Percentiles rank a stretch among this genome's conserved stretches.
These are phyloP conservation scores for Lolium multiflorum DNA, from an alignment of 176 grass and related monocot species.

Conservation along the genomic window DNA sequence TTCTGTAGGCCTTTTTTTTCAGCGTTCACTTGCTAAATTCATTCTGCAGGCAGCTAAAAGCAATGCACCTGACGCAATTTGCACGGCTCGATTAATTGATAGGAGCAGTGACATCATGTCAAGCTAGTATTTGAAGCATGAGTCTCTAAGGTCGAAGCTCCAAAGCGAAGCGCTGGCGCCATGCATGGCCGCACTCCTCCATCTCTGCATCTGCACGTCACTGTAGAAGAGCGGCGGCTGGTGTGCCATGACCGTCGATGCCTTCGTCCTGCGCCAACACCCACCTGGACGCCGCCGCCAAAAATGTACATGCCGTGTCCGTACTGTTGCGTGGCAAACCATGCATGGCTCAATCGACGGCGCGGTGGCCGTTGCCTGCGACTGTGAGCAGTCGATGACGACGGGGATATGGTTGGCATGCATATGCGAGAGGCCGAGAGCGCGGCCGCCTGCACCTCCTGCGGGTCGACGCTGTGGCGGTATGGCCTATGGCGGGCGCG, in stretches of 20 bases:
- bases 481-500: conserved; percentile 41
- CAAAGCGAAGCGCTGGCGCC: too few relatives aligned
- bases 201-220: too few relatives aligned
- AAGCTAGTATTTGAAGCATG: conserved; percentile 42
- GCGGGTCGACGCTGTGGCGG: conserved; percentile 51
- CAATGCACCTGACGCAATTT: not conserved
- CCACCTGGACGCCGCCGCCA: not conserved
- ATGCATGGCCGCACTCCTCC: too few relatives aligned
- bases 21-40: not conserved
- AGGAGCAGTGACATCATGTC: not conserved
- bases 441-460: conserved; percentile 67
- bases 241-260: not conserved
- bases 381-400: not conserved
- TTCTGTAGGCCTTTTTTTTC: not conserved
- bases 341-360: not conserved
- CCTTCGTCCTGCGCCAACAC: conserved; percentile 41
- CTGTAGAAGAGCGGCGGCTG: too few relatives aligned
- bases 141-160: not conserved
- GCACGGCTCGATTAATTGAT: not conserved
- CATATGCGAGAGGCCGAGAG: too few relatives aligned
- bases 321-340: not conserved
- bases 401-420: conserved; percentile 63
- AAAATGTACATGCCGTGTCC: not conserved
- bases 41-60: not conserved
- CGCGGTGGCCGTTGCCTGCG: not conserved